These are phyloP conservation scores for Zostera marina DNA, from an alignment of 116 monocot species.

Conservation along the genomic window DNA sequence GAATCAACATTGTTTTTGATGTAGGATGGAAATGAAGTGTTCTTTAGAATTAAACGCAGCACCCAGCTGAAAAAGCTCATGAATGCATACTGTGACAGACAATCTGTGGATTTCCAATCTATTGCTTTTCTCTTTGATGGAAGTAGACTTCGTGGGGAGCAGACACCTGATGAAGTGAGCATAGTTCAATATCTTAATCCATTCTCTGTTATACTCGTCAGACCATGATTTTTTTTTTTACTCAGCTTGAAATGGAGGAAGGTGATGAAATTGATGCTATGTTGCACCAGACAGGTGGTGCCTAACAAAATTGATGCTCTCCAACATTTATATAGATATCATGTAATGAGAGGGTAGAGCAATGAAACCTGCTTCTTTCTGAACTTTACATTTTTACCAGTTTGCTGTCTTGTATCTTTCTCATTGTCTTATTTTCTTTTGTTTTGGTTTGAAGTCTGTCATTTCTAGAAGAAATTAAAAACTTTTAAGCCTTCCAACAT, in stretches of 20 bases:
- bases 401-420: too few relatives aligned
- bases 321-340: not conserved
- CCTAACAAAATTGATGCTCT: not conserved
- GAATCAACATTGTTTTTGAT: not conserved
- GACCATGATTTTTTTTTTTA: not conserved
- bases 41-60: conserved; percentile 23
- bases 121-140: conserved; percentile 21
- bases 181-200: not conserved
- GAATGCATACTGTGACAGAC: conserved; percentile 21
- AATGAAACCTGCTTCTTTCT: too few relatives aligned
- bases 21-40: conserved; percentile 25
- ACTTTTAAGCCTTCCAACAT: too few relatives aligned
- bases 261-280: conserved; percentile 26
- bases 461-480: too few relatives aligned
- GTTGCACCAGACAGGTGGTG: conserved; percentile 26
- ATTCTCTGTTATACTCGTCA: not conserved
- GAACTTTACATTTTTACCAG: too few relatives aligned
- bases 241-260: conserved; percentile 27
- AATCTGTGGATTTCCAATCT: conserved; percentile 14
- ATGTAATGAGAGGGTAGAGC: not conserved
- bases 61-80: conserved; percentile 20
- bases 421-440: too few relatives aligned
- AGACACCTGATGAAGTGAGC: conserved; percentile 21
- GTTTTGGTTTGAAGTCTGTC: not conserved
- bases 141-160: conserved; percentile 18